phyloP scores from a whole-genome alignment of 1,284 basidiomycete genomes.

The Stereum hirsutum region DNA sequence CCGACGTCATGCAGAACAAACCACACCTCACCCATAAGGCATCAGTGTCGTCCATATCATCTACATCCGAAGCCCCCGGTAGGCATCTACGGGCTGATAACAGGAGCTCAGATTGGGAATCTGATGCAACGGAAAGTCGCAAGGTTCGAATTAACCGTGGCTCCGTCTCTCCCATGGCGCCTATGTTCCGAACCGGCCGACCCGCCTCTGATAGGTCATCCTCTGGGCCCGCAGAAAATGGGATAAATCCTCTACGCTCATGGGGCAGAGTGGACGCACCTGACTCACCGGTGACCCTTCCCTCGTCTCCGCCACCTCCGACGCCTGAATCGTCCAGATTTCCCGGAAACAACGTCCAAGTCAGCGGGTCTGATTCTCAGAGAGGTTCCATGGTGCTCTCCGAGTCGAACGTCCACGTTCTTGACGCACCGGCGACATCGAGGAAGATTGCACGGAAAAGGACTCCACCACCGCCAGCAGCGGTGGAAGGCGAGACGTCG shows the following conservation, averaged over 20 bases:
- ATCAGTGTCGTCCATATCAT: constrained; percentile 56
- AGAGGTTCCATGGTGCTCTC: constrained; percentile 28
- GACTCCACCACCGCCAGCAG: constrained; percentile 23
- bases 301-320: constrained; percentile 31
- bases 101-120: constrained; percentile 40
- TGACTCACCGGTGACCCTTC: constrained; percentile 31
- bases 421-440: constrained; percentile 21
- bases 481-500: constrained; percentile 30
- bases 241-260: constrained; percentile 14
- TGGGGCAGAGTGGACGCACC: constrained; percentile 24
- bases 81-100: constrained; percentile 12
- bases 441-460: constrained; percentile 27
- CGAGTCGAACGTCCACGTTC: constrained; percentile 20
- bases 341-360: constrained; percentile 12
- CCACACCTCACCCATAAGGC: constrained; percentile 30
- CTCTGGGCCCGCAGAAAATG: constrained; percentile 6
- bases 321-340: constrained; percentile 25
- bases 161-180: constrained; percentile 66
- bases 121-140: constrained; percentile 43
- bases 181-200: constrained; percentile 27
- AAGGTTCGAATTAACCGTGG: constrained; percentile 55
- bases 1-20: constrained; percentile 36
- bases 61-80: constrained; percentile 36
- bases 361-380: constrained; percentile 20
- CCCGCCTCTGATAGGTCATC: constrained; percentile 5